Percentiles rank a stretch among this genome's conserved stretches.
These are phyloP conservation scores for Perkinsus olseni DNA, from an alignment of 169 alveolate genomes.

Conservation along the genomic window DNA sequence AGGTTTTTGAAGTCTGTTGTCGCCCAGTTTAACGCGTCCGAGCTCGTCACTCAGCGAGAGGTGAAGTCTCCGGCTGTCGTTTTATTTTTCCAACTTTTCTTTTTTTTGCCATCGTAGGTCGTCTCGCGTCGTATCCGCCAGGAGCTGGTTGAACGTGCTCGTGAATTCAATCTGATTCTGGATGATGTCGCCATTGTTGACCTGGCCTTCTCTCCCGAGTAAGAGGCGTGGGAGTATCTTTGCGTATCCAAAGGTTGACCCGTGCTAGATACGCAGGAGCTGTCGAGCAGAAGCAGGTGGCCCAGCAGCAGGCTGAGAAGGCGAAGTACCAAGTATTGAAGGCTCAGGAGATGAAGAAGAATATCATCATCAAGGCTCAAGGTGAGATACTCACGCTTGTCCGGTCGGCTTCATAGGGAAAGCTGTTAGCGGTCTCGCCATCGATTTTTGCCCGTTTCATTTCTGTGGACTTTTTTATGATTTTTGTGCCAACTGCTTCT, in stretches of 20 bases:
- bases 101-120: neutral
- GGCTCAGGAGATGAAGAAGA: constrained; percentile 90
- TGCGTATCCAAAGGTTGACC: neutral
- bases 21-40: constrained; percentile 93
- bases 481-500: neutral
- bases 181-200: constrained; percentile 89
- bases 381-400: constrained; percentile 91
- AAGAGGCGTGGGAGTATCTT: constrained; percentile 48
- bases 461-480: neutral
- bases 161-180: constrained; percentile 82
- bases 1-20: constrained; percentile 88
- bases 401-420: constrained; percentile 58
- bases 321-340: constrained; percentile 85
- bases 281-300: constrained; percentile 94
- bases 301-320: constrained; percentile 94
- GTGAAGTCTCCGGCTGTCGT: constrained; percentile 42
- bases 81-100: neutral
- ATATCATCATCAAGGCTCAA: constrained; percentile 89
- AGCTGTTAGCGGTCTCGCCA: no score
- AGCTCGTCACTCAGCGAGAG: constrained; percentile 90
- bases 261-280: constrained; percentile 44
- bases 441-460: neutral
- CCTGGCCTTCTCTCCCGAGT: constrained; percentile 70
- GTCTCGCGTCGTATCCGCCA: constrained; percentile 63
- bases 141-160: constrained; percentile 85